phyloP scores from a whole-genome alignment of 192 early-diverging fungal genomes.

The Phlyctochytrium bullatum region DNA sequence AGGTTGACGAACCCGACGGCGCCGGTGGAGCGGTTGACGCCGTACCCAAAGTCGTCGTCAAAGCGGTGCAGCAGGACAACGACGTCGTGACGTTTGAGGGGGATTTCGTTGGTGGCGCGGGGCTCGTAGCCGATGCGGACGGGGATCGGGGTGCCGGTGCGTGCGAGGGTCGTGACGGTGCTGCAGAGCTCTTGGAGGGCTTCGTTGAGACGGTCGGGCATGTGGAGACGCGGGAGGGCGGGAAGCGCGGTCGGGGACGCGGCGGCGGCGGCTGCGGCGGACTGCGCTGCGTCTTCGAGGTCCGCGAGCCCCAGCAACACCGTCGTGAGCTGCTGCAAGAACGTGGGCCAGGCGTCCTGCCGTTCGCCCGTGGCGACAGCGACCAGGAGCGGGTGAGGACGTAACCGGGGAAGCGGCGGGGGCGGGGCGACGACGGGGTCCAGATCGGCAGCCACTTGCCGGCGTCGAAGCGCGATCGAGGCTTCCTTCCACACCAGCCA shows the following conservation, averaged over 20 bases:
- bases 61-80: constrained; percentile 16
- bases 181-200: constrained; percentile 8
- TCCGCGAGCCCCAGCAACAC: neutral
- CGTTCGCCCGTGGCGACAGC: neutral
- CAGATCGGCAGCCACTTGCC: neutral
- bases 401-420: neutral
- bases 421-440: neutral
- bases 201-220: constrained; percentile 2
- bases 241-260: neutral
- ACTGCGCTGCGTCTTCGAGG: neutral
- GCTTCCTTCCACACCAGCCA: neutral
- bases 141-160: constrained; percentile 3
- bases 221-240: neutral
- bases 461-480: neutral
- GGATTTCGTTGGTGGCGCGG: constrained; percentile 25
- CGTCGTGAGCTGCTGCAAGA: neutral
- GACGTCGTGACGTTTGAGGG: constrained; percentile 12
- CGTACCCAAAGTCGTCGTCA: constrained; percentile 27
- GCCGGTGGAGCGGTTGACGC: constrained; percentile 15
- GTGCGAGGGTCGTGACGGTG: constrained; percentile 4
- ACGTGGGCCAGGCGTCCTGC: constrained; percentile 3
- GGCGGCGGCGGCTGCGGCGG: constrained; percentile 1
- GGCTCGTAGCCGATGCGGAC: constrained; percentile 22
- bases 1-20: constrained; percentile 22
- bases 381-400: neutral